Conservation (phyloP, 768 basidiomycete species). For the Butyriboletus loyo region DNA sequence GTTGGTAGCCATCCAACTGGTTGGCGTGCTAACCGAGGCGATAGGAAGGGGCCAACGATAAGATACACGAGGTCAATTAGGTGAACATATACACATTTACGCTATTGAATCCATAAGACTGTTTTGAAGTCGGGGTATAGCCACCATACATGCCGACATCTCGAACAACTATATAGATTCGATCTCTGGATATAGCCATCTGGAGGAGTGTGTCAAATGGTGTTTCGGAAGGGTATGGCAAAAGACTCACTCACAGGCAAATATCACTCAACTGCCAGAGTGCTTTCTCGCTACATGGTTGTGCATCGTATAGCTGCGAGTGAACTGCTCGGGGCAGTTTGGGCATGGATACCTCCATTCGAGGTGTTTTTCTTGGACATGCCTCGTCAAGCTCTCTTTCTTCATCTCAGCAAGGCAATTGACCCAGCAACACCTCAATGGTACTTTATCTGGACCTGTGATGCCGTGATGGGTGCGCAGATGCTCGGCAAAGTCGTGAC, state of each 20-base stretch:
- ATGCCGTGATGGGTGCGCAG: conserved; percentile 21
- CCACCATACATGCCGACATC: background rate
- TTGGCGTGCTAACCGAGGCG: conserved; percentile 3
- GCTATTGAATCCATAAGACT: background rate
- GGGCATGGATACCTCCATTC: conserved; percentile 13
- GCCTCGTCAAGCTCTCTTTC: conserved; percentile 27
- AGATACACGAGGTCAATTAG: conserved; percentile 9
- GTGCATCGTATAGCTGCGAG: conserved; percentile 23
- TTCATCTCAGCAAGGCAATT: conserved; percentile 20
- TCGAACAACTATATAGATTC: background rate
- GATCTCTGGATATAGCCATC: background rate
- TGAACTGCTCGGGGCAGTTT: conserved; percentile 21
- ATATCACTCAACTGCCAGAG: background rate
- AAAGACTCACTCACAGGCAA: background rate
- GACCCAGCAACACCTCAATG: conserved; percentile 17
- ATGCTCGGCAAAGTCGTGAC: conserved; percentile 17
- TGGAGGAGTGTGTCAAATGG: background rate
- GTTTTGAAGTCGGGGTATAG: background rate
- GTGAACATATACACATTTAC: background rate
- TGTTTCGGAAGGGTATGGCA: background rate
- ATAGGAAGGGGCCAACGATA: background rate
- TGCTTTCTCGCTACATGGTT: conserved; percentile 15
- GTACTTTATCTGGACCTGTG: conserved; percentile 8
- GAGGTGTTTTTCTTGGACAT: conserved; percentile 27
- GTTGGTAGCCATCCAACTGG: background rate